Conservation (phyloP, 345 rosid genomes). For the Draba incana region DNA sequence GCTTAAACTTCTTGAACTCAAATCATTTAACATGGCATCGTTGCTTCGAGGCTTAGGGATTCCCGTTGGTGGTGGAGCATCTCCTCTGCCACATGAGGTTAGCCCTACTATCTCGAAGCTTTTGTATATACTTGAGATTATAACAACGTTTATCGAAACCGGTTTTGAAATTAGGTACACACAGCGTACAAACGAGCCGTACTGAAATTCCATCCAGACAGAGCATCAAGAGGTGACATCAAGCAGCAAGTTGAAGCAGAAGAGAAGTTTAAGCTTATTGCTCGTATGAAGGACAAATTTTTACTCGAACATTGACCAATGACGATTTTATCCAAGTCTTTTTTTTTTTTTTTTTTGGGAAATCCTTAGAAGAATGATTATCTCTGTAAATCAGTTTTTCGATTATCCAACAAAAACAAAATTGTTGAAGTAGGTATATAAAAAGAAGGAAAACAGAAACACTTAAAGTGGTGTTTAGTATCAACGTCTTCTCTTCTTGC, state of each 20-base stretch:
- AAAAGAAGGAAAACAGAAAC: neutral
- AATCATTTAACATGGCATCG: slow-evolving; percentile 63
- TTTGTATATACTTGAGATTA: neutral
- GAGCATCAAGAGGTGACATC: slow-evolving; percentile 69
- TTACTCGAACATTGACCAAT: slow-evolving; percentile 32
- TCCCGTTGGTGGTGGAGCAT: slow-evolving; percentile 53
- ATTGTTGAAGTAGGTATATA: slow-evolving; percentile 17
- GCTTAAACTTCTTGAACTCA: slow-evolving; percentile 62
- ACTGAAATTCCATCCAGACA: slow-evolving; percentile 82
- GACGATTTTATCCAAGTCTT: neutral
- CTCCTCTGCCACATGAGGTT: slow-evolving; percentile 65
- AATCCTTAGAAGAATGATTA: neutral
- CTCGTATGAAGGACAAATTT: slow-evolving; percentile 81
- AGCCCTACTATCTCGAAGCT: slow-evolving; percentile 30
- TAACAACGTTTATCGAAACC: neutral
- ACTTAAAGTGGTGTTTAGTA: neutral
- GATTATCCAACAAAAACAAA: slow-evolving; percentile 25
- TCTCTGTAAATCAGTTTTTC: slow-evolving; percentile 33
- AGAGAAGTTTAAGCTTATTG: slow-evolving; percentile 86
- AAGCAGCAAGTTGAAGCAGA: slow-evolving; percentile 84
- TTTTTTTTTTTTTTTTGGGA: neutral
- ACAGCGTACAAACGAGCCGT: slow-evolving; percentile 77
- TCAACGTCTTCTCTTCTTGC: slow-evolving; percentile 45
- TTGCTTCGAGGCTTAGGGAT: slow-evolving; percentile 81
- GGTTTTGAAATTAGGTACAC: slow-evolving; percentile 55